A percentile compares a stretch with the other conserved stretches of the same genome.
phyloP scores from a whole-genome alignment of 1,284 basidiomycete species.

The Apiotrichum mycotoxinovorans region DNA sequence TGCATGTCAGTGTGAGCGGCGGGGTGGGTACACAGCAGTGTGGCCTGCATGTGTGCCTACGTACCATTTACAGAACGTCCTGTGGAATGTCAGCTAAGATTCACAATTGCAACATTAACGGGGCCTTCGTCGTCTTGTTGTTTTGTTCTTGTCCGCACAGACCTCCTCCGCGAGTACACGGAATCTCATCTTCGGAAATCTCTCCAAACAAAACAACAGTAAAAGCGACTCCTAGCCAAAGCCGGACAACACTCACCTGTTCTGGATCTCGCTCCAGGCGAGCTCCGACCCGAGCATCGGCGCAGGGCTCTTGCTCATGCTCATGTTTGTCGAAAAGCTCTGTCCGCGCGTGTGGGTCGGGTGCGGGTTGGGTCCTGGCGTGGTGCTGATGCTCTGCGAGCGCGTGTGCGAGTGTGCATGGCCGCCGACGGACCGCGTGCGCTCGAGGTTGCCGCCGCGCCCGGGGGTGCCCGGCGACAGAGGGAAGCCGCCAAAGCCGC shows the following conservation, averaged over 20 bases:
- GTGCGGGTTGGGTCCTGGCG: conserved; percentile 1
- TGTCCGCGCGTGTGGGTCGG: conserved; percentile 7
- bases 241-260: conserved; percentile 4
- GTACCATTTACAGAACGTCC: conserved; percentile 49
- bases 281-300: conserved; percentile 14
- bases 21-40: no score
- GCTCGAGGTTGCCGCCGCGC: conserved; percentile 3
- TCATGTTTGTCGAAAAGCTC: conserved; percentile 2
- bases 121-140: no score
- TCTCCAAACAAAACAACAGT: no score
- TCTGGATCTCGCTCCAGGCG: conserved; percentile 22
- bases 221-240: no score
- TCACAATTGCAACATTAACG: no score
- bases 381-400: not conserved
- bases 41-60: no score
- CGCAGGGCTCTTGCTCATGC: conserved; percentile 3
- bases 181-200: no score
- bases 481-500: not conserved
- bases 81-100: conserved; percentile 19
- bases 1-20: conserved; percentile 18
- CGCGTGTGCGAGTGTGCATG: conserved; percentile 5
- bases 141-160: no score
- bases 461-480: not conserved
- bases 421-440: conserved; percentile 9
- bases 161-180: no score